phyloP scores from a whole-genome alignment of 371 early-diverging fungal species.

The Funneliformis caledonium region DNA sequence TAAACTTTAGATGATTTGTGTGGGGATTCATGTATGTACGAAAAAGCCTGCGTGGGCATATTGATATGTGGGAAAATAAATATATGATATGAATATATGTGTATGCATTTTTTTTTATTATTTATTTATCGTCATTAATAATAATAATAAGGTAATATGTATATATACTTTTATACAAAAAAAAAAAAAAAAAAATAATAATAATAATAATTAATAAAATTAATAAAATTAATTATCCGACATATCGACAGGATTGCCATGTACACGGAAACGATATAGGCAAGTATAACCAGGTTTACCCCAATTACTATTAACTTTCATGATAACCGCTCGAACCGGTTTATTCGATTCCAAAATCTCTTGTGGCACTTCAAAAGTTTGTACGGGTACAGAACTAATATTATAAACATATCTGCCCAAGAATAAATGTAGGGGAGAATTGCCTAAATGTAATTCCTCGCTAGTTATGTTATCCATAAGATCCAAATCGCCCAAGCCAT shows the following conservation, averaged over 20 bases:
- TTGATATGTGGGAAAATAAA: too few species aligned
- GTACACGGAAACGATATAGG: conserved; percentile 79
- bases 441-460: conserved; percentile 13
- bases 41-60: too few species aligned
- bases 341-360: conserved; percentile 41
- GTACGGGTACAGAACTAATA: conserved; percentile 43
- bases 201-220: too few species aligned
- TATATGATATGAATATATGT: too few species aligned
- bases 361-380: conserved; percentile 52
- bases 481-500: conserved; percentile 7
- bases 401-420: conserved; percentile 28
- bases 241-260: conserved; percentile 53
- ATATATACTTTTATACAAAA: too few species aligned
- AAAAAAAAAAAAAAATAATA: too few species aligned
- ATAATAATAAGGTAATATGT: too few species aligned
- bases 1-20: too few species aligned
- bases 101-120: too few species aligned
- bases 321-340: conserved; percentile 49
- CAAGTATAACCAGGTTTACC: conserved; percentile 78
- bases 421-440: conserved; percentile 15
- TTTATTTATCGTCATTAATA: too few species aligned
- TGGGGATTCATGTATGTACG: too few species aligned
- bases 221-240: too few species aligned
- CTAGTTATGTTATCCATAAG: neutral
- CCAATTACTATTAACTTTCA: conserved; percentile 73